Conservation (phyloP, 2,329 filamentous ascomycete species). For the Colletotrichum eremochloae region DNA sequence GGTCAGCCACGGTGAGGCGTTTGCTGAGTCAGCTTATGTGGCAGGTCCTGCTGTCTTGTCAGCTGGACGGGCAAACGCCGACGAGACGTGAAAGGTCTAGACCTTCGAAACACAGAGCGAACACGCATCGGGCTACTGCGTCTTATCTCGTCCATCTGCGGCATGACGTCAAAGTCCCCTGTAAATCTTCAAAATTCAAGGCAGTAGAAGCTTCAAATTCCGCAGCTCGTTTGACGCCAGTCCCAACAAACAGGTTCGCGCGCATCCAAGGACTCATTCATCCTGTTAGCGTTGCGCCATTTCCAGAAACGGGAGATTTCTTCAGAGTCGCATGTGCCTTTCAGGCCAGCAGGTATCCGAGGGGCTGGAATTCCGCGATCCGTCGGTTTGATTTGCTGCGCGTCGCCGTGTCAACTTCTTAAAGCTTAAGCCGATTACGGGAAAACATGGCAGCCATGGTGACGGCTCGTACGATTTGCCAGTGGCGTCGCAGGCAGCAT, state of each 20-base stretch:
- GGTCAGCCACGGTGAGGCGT: neutral
- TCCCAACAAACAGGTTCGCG: slow-evolving; percentile 13
- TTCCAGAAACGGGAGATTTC: slow-evolving; percentile 11
- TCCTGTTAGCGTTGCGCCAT: slow-evolving; percentile 28
- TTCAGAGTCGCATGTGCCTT: slow-evolving; percentile 18
- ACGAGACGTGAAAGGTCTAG: slow-evolving; percentile 7
- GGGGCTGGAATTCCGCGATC: slow-evolving; percentile 19
- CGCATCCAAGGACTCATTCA: slow-evolving; percentile 1
- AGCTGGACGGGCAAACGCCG: neutral
- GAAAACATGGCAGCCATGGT: slow-evolving; percentile 8
- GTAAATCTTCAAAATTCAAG: slow-evolving; percentile 23
- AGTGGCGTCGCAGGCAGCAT: neutral
- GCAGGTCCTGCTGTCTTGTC: neutral
- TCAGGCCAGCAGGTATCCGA: neutral
- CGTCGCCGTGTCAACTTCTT: slow-evolving; percentile 29
- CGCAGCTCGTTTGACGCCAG: slow-evolving; percentile 1
- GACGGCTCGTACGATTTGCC: slow-evolving; percentile 16
- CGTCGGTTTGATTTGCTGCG: slow-evolving; percentile 26
- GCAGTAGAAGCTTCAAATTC: slow-evolving; percentile 22
- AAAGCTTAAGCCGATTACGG: neutral
- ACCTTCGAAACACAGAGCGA: slow-evolving; percentile 5
- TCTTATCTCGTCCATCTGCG: slow-evolving; percentile 28
- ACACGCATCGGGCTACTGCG: slow-evolving; percentile 19
- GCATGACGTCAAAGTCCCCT: slow-evolving; percentile 37
- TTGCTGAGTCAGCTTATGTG: neutral